Base-by-base conservation (phyloP, 768 basidiomycete genomes). In the Termitomyces sp. region DNA sequence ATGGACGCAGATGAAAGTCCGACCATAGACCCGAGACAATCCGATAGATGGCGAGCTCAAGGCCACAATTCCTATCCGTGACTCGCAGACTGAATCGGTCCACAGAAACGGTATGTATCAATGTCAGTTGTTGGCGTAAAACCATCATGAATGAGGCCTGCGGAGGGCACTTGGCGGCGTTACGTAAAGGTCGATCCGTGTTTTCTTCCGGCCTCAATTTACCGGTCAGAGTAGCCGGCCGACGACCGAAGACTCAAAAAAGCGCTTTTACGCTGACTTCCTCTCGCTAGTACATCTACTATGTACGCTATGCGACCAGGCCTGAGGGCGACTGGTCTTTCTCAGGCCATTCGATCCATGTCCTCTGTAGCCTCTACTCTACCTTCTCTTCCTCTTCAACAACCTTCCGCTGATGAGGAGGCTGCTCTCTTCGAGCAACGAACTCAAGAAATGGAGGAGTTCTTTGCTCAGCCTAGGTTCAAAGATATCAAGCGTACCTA, bases 381-480 rank as follows among this genome's bases (percentile, higher is more conserved):
- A 21, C 62, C 71, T 8, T 52, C 74, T 42, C 72, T 90, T 19
- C 81, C 83, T 6, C 69, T 88, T 21, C 74, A 79, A 51, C 78
- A 82, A 1, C 89, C 83, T 2, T 76, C 85, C 10, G 60, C 71
- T 1, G 73, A 78, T 26, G 79, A 79, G 40, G 90, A 93, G 69
- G 64, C 74, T 2, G 71, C 75, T 19, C 73, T 77, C 54, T 88
- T 90, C 64, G 72, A 81, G 17, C 75, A 75, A 21, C 82, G 90
- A 14, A 78, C 83, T n/a, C 70, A 75, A 14, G 80, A 81, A 43
- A 78, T 92, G 73, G 70, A 82, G 17, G 72, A 77, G 2, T 98
- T 91, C 81, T 93, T 93, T 68, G 65, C 76, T 28, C 79, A 77
- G 21, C 83, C 92, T 17, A 84, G 94, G 17, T 97, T 93, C 66